A percentile compares a stretch with the other conserved stretches of the same genome.
Evolutionary conservation across 768 basidiomycete genomes (phyloP).

Genomic region (Saitozyma podzolica): DNA sequence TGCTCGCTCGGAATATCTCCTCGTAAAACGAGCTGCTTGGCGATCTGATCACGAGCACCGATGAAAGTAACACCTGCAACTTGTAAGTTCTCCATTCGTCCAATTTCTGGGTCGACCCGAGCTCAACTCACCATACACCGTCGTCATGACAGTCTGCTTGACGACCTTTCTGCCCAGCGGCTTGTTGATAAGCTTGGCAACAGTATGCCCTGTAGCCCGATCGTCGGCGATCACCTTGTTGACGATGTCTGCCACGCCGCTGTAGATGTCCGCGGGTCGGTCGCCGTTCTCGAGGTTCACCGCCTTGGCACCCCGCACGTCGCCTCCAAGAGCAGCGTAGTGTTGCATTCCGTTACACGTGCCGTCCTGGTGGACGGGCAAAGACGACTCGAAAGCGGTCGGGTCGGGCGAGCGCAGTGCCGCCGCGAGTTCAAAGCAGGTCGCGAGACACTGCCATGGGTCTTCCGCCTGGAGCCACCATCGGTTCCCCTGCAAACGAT

Average conservation of each 20-base stretch:
- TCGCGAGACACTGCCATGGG: slow-evolving; percentile 95
- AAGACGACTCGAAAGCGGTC: slow-evolving; percentile 61
- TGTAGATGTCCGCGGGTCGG: slow-evolving; percentile 91
- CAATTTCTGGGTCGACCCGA: too few relatives aligned
- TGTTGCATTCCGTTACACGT: slow-evolving; percentile 99
- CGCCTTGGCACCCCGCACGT: slow-evolving; percentile 79
- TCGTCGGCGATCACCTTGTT: slow-evolving; percentile 62
- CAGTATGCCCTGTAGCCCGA: slow-evolving; percentile 48
- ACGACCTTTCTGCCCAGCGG: slow-evolving; percentile 90
- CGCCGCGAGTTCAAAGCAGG: slow-evolving; percentile 81
- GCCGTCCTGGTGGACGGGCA: slow-evolving; percentile 97
- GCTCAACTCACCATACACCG: slow-evolving; percentile 73
- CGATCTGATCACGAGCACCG: slow-evolving; percentile 92
- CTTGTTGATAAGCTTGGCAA: slow-evolving; percentile 67
- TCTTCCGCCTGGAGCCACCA: slow-evolving; percentile 95
- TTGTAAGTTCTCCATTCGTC: not conserved
- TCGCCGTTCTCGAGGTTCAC: slow-evolving; percentile 86
- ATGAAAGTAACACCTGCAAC: slow-evolving; percentile 71
- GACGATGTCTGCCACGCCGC: slow-evolving; percentile 83
- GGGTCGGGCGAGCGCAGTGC: slow-evolving; percentile 73
- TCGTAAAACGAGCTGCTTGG: slow-evolving; percentile 76
- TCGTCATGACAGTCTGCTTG: slow-evolving; percentile 99
- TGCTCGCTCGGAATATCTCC: slow-evolving; percentile 70
- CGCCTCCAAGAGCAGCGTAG: slow-evolving; percentile 96
- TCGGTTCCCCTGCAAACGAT: slow-evolving; percentile 59